Evolutionary conservation across 2,329 filamentous ascomycete species (phyloP).

Genomic region (Venturia aucupariae): DNA sequence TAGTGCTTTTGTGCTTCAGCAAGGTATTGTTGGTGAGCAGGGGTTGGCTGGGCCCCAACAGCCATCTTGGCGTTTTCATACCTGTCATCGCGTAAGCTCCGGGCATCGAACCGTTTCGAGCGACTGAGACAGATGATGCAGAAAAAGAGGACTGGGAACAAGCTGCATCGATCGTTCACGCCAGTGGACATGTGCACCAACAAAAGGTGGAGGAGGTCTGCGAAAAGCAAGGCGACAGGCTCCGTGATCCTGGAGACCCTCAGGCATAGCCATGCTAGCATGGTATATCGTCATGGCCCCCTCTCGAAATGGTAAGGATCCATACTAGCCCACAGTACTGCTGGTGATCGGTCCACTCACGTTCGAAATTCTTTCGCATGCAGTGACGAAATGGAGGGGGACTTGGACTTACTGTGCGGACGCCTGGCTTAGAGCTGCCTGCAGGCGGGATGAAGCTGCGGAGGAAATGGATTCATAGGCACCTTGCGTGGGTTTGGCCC

Average conservation of each 20-base stretch:
- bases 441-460: constrained; percentile 60
- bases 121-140: not conserved
- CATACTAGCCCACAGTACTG: not conserved
- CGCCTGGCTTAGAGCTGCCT: constrained; percentile 61
- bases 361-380: not conserved
- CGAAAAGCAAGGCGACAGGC: constrained; percentile 2
- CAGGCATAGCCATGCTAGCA: constrained; percentile 4
- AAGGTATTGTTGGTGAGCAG: constrained; percentile 44
- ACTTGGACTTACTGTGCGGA: constrained; percentile 49
- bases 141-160: constrained; percentile 1
- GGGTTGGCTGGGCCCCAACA: constrained; percentile 53
- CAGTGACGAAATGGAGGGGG: not conserved
- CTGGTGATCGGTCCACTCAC: constrained; percentile 4
- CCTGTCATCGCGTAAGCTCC: constrained; percentile 15
- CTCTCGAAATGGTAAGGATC: not conserved
- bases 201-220: not conserved
- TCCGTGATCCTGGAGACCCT: not conserved
- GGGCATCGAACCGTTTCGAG: constrained; percentile 1
- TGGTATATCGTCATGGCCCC: not conserved
- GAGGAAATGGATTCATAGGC: constrained; percentile 51
- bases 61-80: constrained; percentile 60
- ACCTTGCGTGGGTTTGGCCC: constrained; percentile 32
- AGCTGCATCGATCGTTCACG: constrained; percentile 1
- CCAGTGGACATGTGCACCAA: not conserved
- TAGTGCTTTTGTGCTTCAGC: constrained; percentile 58